Base-by-base conservation (phyloP, 805 yeast species). In the Saturnispora sekii region DNA sequence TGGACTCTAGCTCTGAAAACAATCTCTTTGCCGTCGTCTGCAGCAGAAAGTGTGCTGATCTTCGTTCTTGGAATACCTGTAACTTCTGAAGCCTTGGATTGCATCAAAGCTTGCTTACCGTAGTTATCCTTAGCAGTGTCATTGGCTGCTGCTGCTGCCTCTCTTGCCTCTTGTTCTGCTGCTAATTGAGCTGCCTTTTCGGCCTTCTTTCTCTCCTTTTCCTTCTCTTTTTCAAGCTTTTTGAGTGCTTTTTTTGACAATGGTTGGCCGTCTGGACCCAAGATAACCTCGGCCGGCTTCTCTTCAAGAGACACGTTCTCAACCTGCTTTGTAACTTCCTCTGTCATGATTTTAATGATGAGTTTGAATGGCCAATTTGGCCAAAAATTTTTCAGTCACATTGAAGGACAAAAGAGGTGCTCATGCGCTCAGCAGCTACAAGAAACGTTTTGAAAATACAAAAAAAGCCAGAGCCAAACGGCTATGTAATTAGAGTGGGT, bases 1-100 rank as follows among this genome's bases (percentile, higher is more conserved):
- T 93, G 97, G 38, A 89, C 75, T 69, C 99, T 79, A 39, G 97
- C 97, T 68, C 98, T 81, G 70, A 94, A 79, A 11, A 84, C 71
- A 46, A 93, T 84, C 53, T 77, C 77, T 55, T 79, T 74, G 47
- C 90, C 95, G 51, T 80, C 95, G 49, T 74, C 69, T 21, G 74
- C 74, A 46, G 77, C 74, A 49, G 76, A 69, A 55, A 84, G 69
- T 33, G 72, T 69, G 41, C 63, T 59, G 55, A 93, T 69, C 53
- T 76, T 64, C 48, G 74, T 63, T 66, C 97, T 79, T 54, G 67
- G 59, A 44, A 72, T 69, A 38, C 82, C 84, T n/a, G 86, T 72
- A 67, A 81, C 81, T 47, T 69, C 64, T 18, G 45, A 47, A 4
- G 31, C 29, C 14, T 51, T 53, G 40, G 95, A 84, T 69, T 86